Conservation (phyloP, 2,329 filamentous ascomycete genomes). For the Fusarium circinatum region DNA sequence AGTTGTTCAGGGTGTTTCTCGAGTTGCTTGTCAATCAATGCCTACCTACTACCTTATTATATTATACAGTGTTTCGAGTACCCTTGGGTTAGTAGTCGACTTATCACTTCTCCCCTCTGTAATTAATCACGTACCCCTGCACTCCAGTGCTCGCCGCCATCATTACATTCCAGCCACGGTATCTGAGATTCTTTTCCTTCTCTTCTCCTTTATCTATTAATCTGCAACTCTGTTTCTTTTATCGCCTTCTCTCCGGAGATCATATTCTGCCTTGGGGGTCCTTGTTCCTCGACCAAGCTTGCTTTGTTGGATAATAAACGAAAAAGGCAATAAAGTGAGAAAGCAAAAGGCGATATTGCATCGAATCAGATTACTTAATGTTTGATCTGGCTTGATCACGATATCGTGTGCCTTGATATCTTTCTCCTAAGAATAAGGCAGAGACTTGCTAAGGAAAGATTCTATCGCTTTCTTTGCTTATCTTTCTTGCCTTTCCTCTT, state of each 20-base stretch:
- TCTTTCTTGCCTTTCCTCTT: neutral
- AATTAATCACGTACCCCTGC: conserved; percentile 1
- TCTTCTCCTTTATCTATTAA: neutral
- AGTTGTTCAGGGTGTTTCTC: neutral
- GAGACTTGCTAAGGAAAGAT: neutral
- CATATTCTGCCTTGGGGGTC: neutral
- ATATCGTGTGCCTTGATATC: neutral
- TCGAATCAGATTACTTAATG: neutral
- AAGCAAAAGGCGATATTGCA: neutral
- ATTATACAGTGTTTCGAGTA: neutral
- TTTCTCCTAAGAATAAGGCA: neutral
- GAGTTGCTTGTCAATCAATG: neutral
- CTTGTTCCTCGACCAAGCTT: neutral
- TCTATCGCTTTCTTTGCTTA: conserved; percentile 4
- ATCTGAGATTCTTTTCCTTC: neutral
- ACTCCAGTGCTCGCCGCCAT: neutral
- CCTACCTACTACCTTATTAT: neutral
- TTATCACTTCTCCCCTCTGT: neutral
- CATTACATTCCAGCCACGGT: conserved; percentile 7
- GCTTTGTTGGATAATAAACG: neutral
- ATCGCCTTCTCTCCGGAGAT: neutral
- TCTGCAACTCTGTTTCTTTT: neutral
- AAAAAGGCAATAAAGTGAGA: neutral
- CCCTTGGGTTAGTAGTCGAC: neutral
- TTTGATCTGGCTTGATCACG: neutral